Percentiles rank a stretch among this genome's conserved stretches.
Conservation (phyloP, 164 flowering plant genomes). For the Houttuynia cordata region DNA sequence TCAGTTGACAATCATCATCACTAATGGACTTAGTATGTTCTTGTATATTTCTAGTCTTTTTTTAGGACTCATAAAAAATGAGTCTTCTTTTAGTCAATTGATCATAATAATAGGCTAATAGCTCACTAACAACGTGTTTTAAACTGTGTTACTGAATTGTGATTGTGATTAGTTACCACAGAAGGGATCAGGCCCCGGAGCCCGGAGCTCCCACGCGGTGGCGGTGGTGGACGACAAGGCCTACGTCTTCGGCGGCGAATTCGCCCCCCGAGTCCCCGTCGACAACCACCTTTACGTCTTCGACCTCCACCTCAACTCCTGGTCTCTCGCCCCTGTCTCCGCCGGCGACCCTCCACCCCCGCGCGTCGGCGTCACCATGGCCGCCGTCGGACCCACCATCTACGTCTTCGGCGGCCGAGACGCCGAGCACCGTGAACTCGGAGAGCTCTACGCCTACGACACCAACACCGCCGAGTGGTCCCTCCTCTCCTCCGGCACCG, state of each 20-base stretch:
- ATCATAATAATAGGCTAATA: too few species aligned
- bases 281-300: constrained; percentile 71
- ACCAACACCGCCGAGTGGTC: constrained; percentile 57
- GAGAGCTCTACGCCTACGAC: constrained; percentile 76
- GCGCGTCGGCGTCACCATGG: constrained; percentile 87
- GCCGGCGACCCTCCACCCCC: constrained; percentile 86
- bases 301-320: constrained; percentile 43
- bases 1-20: too few species aligned
- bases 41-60: too few species aligned
- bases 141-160: background rate
- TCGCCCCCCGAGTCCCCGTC: constrained; percentile 77
- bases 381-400: constrained; percentile 43
- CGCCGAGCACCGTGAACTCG: constrained; percentile 54
- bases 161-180: constrained; percentile 43
- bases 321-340: constrained; percentile 50
- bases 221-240: constrained; percentile 55
- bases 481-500: constrained; percentile 34
- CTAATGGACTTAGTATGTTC: too few species aligned
- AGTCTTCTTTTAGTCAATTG: too few species aligned
- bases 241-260: constrained; percentile 90
- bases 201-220: constrained; percentile 89
- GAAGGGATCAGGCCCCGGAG: constrained; percentile 63
- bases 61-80: too few species aligned
- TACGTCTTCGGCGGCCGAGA: constrained; percentile 94
- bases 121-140: background rate